These are phyloP conservation scores for Mycosarcoma mackinlayi DNA, from an alignment of 1,284 basidiomycete species.

Conservation along the genomic window DNA sequence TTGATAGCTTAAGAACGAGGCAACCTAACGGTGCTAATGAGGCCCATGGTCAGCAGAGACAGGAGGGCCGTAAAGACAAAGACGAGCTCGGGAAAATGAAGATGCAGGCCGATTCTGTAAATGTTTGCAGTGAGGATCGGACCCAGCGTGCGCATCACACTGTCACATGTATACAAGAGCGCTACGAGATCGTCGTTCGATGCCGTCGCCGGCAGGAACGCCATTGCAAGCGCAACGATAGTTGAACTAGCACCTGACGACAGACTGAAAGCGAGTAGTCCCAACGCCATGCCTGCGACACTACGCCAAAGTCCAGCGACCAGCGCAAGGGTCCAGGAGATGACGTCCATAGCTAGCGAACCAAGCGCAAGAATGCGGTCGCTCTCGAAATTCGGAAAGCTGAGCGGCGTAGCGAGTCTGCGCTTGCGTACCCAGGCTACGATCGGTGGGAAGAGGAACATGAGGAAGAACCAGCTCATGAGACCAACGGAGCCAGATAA, in stretches of 20 bases:
- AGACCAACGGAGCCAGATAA: constrained; percentile 4
- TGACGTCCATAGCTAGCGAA: constrained; percentile 7
- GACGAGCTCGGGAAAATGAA: constrained; percentile 5
- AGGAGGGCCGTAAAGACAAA: constrained; percentile 7
- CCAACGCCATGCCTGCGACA: constrained; percentile 6
- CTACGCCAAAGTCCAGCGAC: constrained; percentile 6
- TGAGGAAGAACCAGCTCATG: constrained; percentile 8
- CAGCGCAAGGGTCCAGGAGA: constrained; percentile 5
- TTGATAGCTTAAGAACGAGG: constrained; percentile 1
- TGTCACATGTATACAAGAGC: constrained; percentile 6
- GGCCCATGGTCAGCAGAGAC: constrained; percentile 6
- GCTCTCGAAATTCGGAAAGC: not conserved
- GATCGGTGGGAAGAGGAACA: constrained; percentile 4
- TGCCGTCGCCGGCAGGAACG: constrained; percentile 5
- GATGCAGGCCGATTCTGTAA: constrained; percentile 4
- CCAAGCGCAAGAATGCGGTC: constrained; percentile 8
- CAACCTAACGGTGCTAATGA: constrained; percentile 7
- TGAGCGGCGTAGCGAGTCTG: constrained; percentile 2
- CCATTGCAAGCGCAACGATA: constrained; percentile 2
- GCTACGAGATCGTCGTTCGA: constrained; percentile 7
- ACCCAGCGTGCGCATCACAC: constrained; percentile 6
- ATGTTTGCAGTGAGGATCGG: constrained; percentile 4
- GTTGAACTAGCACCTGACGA: constrained; percentile 7
- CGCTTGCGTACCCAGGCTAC: constrained; percentile 6
- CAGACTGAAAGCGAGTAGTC: constrained; percentile 7